Percentiles rank a stretch among this genome's conserved stretches.
Evolutionary conservation across 768 basidiomycete species (phyloP).

Genomic region (Leucogyrophana mollusca): DNA sequence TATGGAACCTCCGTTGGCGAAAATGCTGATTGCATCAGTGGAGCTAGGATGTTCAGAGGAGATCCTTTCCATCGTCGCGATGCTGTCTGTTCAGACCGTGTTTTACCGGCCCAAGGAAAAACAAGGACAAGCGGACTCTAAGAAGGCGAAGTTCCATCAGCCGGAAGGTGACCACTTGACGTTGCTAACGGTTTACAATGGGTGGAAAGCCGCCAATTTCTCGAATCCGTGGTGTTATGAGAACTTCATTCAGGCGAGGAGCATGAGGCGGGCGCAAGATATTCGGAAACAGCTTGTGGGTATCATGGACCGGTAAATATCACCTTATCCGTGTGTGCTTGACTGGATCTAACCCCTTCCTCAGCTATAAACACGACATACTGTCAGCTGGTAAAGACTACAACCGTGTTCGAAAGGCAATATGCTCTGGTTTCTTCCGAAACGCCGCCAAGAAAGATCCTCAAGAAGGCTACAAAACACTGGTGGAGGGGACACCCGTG

Average conservation of each 20-base stretch:
- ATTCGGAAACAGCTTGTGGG: slow-evolving; percentile 96
- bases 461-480: slow-evolving; percentile 97
- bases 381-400: slow-evolving; percentile 89
- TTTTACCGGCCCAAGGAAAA: slow-evolving; percentile 99
- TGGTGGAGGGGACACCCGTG: slow-evolving; percentile 97
- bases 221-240: slow-evolving; percentile 99
- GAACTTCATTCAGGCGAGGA: slow-evolving; percentile 97
- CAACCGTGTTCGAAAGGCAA: slow-evolving; percentile 90
- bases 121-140: slow-evolving; percentile 98
- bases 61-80: slow-evolving; percentile 94
- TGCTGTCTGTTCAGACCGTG: slow-evolving; percentile 94
- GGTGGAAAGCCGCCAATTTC: slow-evolving; percentile 95
- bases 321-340: neutral
- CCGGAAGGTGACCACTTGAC: slow-evolving; percentile 97
- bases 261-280: slow-evolving; percentile 96
- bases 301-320: slow-evolving; percentile 92
- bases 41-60: slow-evolving; percentile 98
- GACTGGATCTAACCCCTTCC: slow-evolving; percentile 8
- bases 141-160: slow-evolving; percentile 99
- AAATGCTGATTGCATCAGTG: slow-evolving; percentile 98
- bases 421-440: slow-evolving; percentile 97
- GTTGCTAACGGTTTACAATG: slow-evolving; percentile 93
- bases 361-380: slow-evolving; percentile 95
- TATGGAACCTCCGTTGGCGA: slow-evolving; percentile 93
- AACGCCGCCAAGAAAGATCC: slow-evolving; percentile 99